These are phyloP conservation scores for Lepidopterella palustris DNA, from an alignment of 495 filamentous ascomycete genomes.

Conservation along the genomic window DNA sequence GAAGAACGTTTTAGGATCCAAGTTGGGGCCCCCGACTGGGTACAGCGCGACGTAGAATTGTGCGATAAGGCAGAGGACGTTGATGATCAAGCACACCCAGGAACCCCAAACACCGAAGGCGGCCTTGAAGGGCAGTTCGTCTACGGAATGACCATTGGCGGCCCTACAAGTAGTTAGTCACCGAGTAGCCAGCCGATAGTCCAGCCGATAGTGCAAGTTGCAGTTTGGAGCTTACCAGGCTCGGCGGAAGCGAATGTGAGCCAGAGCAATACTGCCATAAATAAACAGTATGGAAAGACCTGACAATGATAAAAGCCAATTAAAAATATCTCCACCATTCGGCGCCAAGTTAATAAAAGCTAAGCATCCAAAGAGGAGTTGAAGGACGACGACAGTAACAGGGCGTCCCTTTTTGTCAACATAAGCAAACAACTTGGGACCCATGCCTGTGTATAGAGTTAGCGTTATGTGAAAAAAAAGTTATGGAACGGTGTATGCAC, in stretches of 20 bases:
- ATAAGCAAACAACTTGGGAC: constrained; percentile 50
- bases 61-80: constrained; percentile 8
- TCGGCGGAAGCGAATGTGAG: constrained; percentile 15
- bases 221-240: constrained; percentile 13
- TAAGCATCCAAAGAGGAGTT: constrained; percentile 49
- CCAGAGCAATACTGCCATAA: constrained; percentile 10
- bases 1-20: constrained; percentile 15
- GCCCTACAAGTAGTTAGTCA: constrained; percentile 35
- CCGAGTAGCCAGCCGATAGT: constrained; percentile 7
- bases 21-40: constrained; percentile 20
- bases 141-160: constrained; percentile 47
- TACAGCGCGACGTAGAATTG: constrained; percentile 42
- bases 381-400: constrained; percentile 45
- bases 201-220: background rate
- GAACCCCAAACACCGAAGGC: constrained; percentile 19
- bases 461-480: constrained; percentile 10
- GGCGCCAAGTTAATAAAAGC: constrained; percentile 49
- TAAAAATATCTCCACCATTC: constrained; percentile 39
- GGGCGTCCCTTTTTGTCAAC: constrained; percentile 56
- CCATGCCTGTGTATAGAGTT: constrained; percentile 43
- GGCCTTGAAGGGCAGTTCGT: constrained; percentile 45
- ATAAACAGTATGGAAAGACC: constrained; percentile 13
- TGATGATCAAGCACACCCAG: constrained; percentile 2
- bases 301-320: constrained; percentile 12
- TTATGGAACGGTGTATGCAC: constrained; percentile 14